These are phyloP conservation scores for Tylopilus plumbeoviolaceoides DNA, from an alignment of 768 basidiomycete genomes.

Conservation along the genomic window DNA sequence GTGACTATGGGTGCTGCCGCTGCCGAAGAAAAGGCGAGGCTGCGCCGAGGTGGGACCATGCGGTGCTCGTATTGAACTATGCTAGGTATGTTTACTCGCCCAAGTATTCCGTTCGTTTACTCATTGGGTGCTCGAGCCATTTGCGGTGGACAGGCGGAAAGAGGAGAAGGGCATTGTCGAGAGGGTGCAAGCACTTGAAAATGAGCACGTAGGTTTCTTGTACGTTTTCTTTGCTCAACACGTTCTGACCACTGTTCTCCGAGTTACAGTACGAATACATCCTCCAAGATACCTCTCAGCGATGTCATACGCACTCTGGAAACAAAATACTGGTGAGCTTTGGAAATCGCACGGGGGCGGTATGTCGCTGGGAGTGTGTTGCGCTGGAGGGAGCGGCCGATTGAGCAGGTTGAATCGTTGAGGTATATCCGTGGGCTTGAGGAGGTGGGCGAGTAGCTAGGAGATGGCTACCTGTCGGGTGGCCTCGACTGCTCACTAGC, in stretches of 20 bases:
- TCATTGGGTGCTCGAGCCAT: conserved; percentile 51
- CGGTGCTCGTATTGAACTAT: conserved; percentile 84
- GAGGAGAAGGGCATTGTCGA: conserved; percentile 57
- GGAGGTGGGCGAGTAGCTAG: conserved; percentile 11
- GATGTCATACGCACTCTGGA: conserved; percentile 22
- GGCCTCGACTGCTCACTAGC: too few species aligned
- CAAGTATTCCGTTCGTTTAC: not conserved
- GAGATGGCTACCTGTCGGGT: too few species aligned
- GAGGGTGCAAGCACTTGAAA: conserved; percentile 60
- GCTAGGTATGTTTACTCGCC: conserved; percentile 39
- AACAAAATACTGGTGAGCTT: conserved; percentile 47
- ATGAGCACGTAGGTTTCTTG: conserved; percentile 77
- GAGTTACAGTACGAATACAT: conserved; percentile 16
- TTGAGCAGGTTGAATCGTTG: conserved; percentile 69
- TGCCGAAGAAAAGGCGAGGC: conserved; percentile 59
- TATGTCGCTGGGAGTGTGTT: conserved; percentile 92
- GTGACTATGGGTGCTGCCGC: conserved; percentile 78
- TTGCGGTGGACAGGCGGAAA: conserved; percentile 59
- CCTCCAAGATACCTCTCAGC: conserved; percentile 26
- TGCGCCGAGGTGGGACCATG: conserved; percentile 69
- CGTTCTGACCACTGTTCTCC: too few species aligned
- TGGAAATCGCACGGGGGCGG: conserved; percentile 48
- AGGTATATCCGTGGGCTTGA: conserved; percentile 80
- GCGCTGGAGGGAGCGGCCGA: too few species aligned
- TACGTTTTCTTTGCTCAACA: conserved; percentile 36